Conservation (phyloP, 2,329 filamentous ascomycete species). For the Dothistroma pini region DNA sequence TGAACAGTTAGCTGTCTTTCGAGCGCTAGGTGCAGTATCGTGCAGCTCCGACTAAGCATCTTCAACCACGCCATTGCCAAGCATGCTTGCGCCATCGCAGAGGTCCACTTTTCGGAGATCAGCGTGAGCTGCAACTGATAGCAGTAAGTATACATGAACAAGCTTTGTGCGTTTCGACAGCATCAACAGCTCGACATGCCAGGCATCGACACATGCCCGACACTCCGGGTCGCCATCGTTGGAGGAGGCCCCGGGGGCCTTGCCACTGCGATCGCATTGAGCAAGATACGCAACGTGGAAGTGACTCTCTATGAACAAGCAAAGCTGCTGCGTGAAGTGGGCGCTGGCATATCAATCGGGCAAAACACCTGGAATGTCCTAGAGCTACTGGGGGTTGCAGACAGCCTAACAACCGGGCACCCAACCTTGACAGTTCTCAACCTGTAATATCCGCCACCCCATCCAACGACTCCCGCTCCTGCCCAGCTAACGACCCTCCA, state of each 20-base stretch:
- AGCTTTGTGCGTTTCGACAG: neutral
- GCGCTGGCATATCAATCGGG: slow-evolving; percentile 47
- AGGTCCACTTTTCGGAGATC: neutral
- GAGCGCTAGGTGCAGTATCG: too few species aligned
- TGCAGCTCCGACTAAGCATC: neutral
- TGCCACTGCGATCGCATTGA: slow-evolving; percentile 42
- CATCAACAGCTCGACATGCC: neutral
- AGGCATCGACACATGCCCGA: neutral
- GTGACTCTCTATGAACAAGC: slow-evolving; percentile 48
- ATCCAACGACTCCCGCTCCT: neutral
- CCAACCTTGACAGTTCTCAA: slow-evolving; percentile 19
- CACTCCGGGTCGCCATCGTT: slow-evolving; percentile 2
- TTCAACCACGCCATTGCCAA: neutral
- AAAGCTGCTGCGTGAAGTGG: slow-evolving; percentile 44
- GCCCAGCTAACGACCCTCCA: neutral
- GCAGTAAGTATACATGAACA: neutral
- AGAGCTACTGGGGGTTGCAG: slow-evolving; percentile 44
- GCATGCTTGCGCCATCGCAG: neutral
- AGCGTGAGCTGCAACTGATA: neutral
- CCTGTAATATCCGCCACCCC: neutral
- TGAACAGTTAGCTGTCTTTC: too few species aligned
- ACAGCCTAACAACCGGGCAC: slow-evolving; percentile 30
- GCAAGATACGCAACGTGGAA: slow-evolving; percentile 40
- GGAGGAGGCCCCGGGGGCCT: slow-evolving; percentile 35
- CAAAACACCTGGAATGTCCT: slow-evolving; percentile 49